phyloP scores from a whole-genome alignment of 345 rosid species.

The Chamaenerion angustifolium region DNA sequence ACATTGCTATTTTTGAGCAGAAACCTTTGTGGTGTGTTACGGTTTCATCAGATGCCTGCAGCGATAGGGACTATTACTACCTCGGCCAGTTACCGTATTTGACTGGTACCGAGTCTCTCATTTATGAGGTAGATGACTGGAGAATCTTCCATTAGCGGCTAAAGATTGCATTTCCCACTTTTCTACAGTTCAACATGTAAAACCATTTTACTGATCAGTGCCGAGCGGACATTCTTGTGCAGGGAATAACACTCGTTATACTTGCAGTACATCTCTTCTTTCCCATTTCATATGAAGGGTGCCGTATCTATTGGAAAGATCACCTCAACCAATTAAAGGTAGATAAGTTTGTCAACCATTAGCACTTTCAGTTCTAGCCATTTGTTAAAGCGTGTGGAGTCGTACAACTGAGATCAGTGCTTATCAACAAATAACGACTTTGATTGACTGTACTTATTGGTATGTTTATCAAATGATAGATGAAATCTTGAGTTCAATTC shows the following conservation, averaged over 20 bases:
- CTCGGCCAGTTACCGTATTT: constrained; percentile 90
- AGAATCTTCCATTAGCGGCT: no score
- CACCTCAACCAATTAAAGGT: constrained; percentile 60
- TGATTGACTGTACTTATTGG: no score
- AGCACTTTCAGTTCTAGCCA: not conserved
- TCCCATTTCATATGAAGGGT: constrained; percentile 74
- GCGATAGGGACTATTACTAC: constrained; percentile 57
- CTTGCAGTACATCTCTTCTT: constrained; percentile 49
- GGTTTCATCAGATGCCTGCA: constrained; percentile 36
- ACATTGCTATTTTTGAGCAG: constrained; percentile 24
- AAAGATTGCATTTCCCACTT: not conserved
- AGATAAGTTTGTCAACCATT: constrained; percentile 1
- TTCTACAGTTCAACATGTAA: not conserved
- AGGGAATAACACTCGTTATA: constrained; percentile 48
- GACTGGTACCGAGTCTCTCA: constrained; percentile 46
- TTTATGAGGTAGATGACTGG: constrained; percentile 47
- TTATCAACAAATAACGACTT: no score
- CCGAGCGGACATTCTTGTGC: constrained; percentile 15
- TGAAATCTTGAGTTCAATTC: constrained; percentile 16
- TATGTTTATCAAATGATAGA: not conserved
- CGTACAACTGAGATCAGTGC: not conserved
- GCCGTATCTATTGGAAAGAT: constrained; percentile 41
- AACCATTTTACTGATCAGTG: not conserved
- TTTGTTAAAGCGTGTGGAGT: not conserved
- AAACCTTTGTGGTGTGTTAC: constrained; percentile 81